Conservation (phyloP, 306 rosid genomes). For the Cercis canadensis region DNA sequence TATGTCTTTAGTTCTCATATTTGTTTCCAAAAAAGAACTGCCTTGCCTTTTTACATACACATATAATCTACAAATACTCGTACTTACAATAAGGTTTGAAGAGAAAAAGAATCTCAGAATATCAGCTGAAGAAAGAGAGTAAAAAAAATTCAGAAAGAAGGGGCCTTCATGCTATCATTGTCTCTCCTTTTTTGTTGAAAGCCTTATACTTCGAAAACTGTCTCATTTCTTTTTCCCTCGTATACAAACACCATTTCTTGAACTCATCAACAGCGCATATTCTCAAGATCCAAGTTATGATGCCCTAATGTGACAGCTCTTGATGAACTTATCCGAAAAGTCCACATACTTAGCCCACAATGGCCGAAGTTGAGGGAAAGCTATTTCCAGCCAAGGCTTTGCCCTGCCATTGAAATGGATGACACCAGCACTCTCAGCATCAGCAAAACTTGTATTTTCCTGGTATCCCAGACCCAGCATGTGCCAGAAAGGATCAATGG, state of each 20-base stretch:
- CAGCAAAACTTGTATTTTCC: constrained; percentile 74
- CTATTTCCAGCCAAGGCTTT: constrained; percentile 98
- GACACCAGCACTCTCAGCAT: constrained; percentile 82
- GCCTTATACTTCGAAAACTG: constrained; percentile 54
- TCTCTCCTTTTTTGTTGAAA: constrained; percentile 38
- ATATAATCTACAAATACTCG: constrained; percentile 38
- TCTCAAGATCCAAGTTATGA: constrained; percentile 57
- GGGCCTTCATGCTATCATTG: constrained; percentile 44
- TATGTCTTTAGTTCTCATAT: constrained; percentile 31
- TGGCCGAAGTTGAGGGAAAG: constrained; percentile 75
- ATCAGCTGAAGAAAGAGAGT: constrained; percentile 46
- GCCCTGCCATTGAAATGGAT: constrained; percentile 97
- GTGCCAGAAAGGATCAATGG: constrained; percentile 95
- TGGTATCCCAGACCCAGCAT: constrained; percentile 98
- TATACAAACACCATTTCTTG: constrained; percentile 47
- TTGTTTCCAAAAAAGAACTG: constrained; percentile 24
- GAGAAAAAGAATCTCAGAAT: constrained; percentile 52
- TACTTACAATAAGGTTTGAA: constrained; percentile 48
- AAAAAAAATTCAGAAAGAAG: constrained; percentile 33
- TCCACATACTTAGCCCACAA: constrained; percentile 84
- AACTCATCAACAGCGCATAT: constrained; percentile 37
- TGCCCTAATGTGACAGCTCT: constrained; percentile 81
- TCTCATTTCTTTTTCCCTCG: constrained; percentile 48
- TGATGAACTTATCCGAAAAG: constrained; percentile 92
- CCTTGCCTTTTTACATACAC: constrained; percentile 35